Conservation (phyloP, 768 basidiomycete genomes). For the Guyanaporus albipodus region DNA sequence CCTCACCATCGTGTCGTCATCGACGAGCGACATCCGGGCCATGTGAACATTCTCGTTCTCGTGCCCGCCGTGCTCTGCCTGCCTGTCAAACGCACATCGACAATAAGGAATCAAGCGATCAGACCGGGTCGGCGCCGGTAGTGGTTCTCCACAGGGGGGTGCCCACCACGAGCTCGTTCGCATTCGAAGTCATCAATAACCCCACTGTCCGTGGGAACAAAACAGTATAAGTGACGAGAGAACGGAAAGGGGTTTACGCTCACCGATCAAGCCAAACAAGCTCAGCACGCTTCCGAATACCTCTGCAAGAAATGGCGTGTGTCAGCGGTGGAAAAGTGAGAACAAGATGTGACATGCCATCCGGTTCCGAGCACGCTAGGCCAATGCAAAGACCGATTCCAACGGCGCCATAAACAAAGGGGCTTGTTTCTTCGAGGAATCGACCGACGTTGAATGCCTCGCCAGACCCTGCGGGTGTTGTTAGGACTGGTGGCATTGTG, state of each 20-base stretch:
- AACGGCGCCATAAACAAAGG: slow-evolving; percentile 87
- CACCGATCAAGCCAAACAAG: slow-evolving; percentile 89
- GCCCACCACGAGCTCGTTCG: too few relatives aligned
- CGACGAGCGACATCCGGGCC: slow-evolving; percentile 81
- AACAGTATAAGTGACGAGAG: too few relatives aligned
- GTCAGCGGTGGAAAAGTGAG: neutral
- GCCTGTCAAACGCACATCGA: slow-evolving; percentile 71
- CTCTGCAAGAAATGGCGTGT: slow-evolving; percentile 97
- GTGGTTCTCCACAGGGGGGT: too few relatives aligned
- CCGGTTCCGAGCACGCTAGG: slow-evolving; percentile 91
- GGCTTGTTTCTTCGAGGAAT: slow-evolving; percentile 91
- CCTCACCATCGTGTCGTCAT: slow-evolving; percentile 81
- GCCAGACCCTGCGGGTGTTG: slow-evolving; percentile 81
- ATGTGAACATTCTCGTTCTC: slow-evolving; percentile 86
- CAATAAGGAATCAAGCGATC: too few relatives aligned
- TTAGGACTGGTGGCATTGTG: too few relatives aligned
- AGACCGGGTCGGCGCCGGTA: neutral
- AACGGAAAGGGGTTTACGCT: too few relatives aligned
- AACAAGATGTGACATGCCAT: slow-evolving; percentile 64
- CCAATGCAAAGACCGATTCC: slow-evolving; percentile 94
- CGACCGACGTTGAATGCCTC: slow-evolving; percentile 92
- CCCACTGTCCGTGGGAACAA: too few relatives aligned
- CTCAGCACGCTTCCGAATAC: slow-evolving; percentile 91
- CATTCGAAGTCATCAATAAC: too few relatives aligned
- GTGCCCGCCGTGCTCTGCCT: slow-evolving; percentile 78